Base-by-base conservation (phyloP, 768 basidiomycete species). In the Boletus subparvulus region DNA sequence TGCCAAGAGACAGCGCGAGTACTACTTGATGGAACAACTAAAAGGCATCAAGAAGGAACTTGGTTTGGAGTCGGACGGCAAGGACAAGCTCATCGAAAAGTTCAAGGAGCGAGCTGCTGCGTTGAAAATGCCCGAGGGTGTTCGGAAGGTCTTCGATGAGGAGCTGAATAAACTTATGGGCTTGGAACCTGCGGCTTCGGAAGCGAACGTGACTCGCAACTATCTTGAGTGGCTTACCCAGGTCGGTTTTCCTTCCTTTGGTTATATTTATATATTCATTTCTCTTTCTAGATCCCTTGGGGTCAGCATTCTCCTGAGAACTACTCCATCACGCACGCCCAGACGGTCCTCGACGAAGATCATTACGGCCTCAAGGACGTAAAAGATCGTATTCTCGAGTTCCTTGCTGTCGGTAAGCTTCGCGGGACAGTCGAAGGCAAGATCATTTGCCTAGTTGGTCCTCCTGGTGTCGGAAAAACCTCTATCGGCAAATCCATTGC, bases 401-500 rank as follows among this genome's bases (percentile, higher is more conserved):
- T 98, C 78, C 83, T 98, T 51, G 94, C 94, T 1, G 94, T 97
- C 1, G 94, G 94, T 19, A 96, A 95, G 70, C 82, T 96, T 1
- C 85, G 94, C 16, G 97, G 97, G 9, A 94, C 90, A 0, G 94
- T 98, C 17, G 81, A 98, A 67, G 97, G 96, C 63, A 99, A 99
- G 78, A 99, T 99, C 65, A 88, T 98, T 41, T 96, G 94, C 66
- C 83, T 99, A 24, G 92, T 90, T 39, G 97, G 97, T 16, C 97
- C 97, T 11, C 97, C 96, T 4, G 96, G 96, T 68, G 97, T 99
- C 5, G 96, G 96, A 40, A 98, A 98, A 78, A 98, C 96, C 5
- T 88, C 86, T 54, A 97, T 98, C 42, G 96, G 95, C 47, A 95
- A 95, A 78, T 91, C 88, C 3, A 97, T 99, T 49, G 88, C 97